Base-by-base conservation (phyloP, 2,329 filamentous ascomycete species). In the Sclerotinia glacialis region DNA sequence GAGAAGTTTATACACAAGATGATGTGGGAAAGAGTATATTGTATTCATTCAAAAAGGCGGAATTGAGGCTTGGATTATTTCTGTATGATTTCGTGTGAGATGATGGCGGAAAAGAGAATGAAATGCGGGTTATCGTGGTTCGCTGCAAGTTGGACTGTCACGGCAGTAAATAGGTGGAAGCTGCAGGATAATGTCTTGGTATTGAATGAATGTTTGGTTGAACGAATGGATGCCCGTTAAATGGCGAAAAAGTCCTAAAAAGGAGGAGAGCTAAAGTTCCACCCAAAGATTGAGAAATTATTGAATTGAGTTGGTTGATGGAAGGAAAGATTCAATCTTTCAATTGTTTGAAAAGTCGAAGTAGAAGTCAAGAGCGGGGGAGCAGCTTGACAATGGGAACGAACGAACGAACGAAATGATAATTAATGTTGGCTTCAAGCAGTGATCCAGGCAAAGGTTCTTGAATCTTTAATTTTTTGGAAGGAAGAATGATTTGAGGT, bases 111-210 rank as follows among this genome's bases (percentile, higher is more conserved):
- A 46, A 47, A 52, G 50, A 64, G 46, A 55, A 55, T 37, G 37
- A 64, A 49, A 54, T 64, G 62, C 52, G 40, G 52, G 62, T 64
- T 64, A 58, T 64, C 62, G 62, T 64, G 62, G 28, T 46, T 64
- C 47, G 50, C 62, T 58, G 62, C 62, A 49, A 40, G 62, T 55
- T 64, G 26, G 42, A 62, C 31, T 26, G 31, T 49, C 50, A 64
- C 52, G 11, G 26, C 62, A 64, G 50, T 12, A 64, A 54, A 64
- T 44, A 47, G 62, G 46, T 40, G 28, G n/a, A 64, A 58, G 40
- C 37, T 56, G 62, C 52, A 64, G 50, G 47, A 64, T 26, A n/a
- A 46, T 58, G 62, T 64, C 62, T 64, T 54, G 52, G 52, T 56
- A 46, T 31, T n/a, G 52, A 64, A 34, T 37, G 37, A 46, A 44